Evolutionary conservation across 2,329 filamentous ascomycete species (phyloP).

Genomic region (Fonsecaea multimorphosa): DNA sequence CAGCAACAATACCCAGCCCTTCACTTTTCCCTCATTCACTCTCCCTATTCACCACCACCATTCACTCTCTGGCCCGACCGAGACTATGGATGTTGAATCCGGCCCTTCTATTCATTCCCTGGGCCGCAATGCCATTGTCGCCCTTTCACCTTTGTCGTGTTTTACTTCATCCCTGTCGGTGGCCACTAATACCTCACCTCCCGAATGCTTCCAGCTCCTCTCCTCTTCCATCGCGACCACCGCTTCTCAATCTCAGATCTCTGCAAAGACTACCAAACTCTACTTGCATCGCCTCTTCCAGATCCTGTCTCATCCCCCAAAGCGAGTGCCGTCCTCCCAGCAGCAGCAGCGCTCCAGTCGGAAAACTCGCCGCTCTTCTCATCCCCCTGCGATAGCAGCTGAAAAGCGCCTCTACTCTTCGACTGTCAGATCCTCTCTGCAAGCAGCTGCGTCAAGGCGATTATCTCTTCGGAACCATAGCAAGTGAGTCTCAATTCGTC

Average conservation of each 20-base stretch:
- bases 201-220: constrained; percentile 30
- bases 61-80: constrained; percentile 9
- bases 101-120: constrained; percentile 15
- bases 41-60: constrained; percentile 6
- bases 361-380: not conserved
- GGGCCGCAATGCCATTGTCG: constrained; percentile 22
- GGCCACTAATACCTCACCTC: constrained; percentile 19
- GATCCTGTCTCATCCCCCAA: constrained; percentile 2
- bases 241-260: constrained; percentile 16
- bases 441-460: not conserved
- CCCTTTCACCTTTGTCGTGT: constrained; percentile 14
- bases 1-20: constrained; percentile 15
- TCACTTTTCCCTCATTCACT: constrained; percentile 3
- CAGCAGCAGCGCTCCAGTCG: constrained; percentile 5
- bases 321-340: constrained; percentile 1
- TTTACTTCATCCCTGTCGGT: constrained; percentile 13
- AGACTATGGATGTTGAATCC: constrained; percentile 9
- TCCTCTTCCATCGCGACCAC: constrained; percentile 19
- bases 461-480: not conserved
- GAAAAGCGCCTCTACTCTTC: not conserved
- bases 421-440: not conserved
- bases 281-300: no score
- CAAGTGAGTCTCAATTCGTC: constrained; percentile 4
- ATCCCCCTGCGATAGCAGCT: constrained; percentile 13
- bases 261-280: constrained; percentile 7